Conservation (phyloP, 129 eudicot genomes). For the Smallanthus sonchifolius region DNA sequence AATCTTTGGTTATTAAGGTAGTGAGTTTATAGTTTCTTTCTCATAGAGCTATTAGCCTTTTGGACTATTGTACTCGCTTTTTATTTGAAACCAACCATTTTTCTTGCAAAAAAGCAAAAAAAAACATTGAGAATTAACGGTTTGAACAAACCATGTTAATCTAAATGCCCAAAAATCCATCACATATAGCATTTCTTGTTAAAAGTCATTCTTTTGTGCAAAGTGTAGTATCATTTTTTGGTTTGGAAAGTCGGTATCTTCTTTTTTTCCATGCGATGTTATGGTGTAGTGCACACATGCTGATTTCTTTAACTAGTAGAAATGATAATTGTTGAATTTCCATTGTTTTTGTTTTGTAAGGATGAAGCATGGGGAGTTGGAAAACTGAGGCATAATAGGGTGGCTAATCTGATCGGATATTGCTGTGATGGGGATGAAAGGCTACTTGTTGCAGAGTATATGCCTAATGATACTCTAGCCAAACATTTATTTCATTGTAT, state of each 20-base stretch:
- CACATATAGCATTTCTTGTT: not conserved
- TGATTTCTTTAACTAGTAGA: not conserved
- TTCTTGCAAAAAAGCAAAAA: not conserved
- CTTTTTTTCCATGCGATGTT: not conserved
- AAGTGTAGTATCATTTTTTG: not conserved
- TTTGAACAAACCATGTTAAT: not conserved
- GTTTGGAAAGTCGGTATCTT: not conserved
- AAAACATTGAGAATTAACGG: not conserved
- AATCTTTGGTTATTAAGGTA: not conserved
- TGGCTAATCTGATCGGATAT: conserved; percentile 79
- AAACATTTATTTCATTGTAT: conserved; percentile 83
- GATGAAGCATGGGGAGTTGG: conserved; percentile 96
- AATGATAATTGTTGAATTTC: not conserved
- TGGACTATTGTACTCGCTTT: not conserved
- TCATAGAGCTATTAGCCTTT: not conserved
- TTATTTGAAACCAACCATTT: not conserved
- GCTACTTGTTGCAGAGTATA: conserved; percentile 85
- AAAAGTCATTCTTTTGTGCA: not conserved
- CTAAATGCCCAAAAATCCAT: not conserved
- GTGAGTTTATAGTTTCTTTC: not conserved
- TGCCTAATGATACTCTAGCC: conserved; percentile 85
- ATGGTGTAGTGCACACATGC: not conserved
- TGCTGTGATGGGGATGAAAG: conserved; percentile 94
- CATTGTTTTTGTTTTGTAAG: conserved; percentile 26
- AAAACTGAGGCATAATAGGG: conserved; percentile 71